These are phyloP conservation scores for Monilinia laxa DNA, from an alignment of 2,329 filamentous ascomycete genomes.

Conservation along the genomic window DNA sequence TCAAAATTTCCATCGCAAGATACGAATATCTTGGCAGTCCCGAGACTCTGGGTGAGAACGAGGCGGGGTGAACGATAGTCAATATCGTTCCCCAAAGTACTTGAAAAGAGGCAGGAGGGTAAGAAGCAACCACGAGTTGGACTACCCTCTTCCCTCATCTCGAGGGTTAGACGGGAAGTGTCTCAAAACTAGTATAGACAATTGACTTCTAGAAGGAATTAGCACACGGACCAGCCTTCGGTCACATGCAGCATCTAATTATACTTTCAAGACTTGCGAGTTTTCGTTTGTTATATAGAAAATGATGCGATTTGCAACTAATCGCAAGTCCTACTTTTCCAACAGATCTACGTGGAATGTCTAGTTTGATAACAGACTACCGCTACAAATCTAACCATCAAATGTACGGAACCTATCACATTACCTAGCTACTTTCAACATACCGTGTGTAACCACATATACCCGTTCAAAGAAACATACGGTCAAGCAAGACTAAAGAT, in stretches of 20 bases:
- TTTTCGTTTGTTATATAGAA: background rate
- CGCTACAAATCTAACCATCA: background rate
- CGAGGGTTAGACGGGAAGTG: background rate
- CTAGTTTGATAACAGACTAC: background rate
- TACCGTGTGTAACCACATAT: background rate
- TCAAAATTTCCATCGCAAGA: background rate
- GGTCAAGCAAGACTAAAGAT: too few relatives aligned
- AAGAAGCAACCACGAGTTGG: background rate
- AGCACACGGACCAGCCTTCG: background rate
- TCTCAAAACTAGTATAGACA: too few relatives aligned
- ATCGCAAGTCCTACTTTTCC: background rate
- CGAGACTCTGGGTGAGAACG: background rate
- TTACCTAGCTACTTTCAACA: too few relatives aligned
- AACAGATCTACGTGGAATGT: background rate
- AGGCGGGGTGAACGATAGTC: background rate
- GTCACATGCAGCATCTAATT: too few relatives aligned
- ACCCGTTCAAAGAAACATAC: background rate
- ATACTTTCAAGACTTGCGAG: too few relatives aligned
- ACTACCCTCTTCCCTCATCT: too few relatives aligned
- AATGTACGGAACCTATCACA: background rate
- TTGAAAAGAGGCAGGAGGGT: too few relatives aligned
- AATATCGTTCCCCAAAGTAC: too few relatives aligned
- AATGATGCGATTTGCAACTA: conserved; percentile 4
- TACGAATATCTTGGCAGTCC: background rate
- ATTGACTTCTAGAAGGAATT: background rate